phyloP scores from a whole-genome alignment of 2,329 filamentous ascomycete genomes.

The Alternaria triticina region DNA sequence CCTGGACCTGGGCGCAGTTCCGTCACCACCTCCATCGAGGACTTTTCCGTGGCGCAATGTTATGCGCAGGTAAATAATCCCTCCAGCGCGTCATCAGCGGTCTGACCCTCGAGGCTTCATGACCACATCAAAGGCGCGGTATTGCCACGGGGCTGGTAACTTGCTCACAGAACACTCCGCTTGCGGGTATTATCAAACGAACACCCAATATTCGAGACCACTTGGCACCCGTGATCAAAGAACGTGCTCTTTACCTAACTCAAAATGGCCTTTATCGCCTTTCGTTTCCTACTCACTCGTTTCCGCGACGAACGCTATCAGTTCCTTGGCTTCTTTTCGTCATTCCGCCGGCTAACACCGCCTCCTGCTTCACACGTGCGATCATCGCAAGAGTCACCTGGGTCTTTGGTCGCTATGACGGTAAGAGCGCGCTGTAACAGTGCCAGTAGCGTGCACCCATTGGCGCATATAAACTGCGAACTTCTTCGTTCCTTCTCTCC shows the following conservation, averaged over 20 bases:
- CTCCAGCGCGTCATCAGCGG: background rate
- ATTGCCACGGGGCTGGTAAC: background rate
- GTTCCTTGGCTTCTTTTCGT: background rate
- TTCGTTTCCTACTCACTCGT: background rate
- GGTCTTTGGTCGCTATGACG: background rate
- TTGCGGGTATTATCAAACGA: background rate
- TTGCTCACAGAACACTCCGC: background rate
- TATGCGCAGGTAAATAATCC: background rate
- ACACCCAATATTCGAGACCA: background rate
- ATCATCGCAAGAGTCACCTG: background rate
- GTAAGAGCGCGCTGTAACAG: background rate
- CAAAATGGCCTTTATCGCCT: background rate
- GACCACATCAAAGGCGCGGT: background rate
- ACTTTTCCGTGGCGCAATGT: background rate
- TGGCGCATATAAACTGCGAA: background rate
- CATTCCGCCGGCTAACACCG: background rate
- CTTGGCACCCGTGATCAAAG: background rate
- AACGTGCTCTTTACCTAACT: background rate
- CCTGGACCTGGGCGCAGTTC: background rate
- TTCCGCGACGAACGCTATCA: background rate
- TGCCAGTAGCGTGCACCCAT: background rate
- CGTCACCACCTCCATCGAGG: background rate
- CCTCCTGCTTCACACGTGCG: background rate
- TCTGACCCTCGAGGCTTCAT: background rate
- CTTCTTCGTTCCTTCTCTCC: background rate